These are phyloP conservation scores for Aspergillus sp. DNA, from an alignment of 2,329 filamentous ascomycete species.

Conservation along the genomic window DNA sequence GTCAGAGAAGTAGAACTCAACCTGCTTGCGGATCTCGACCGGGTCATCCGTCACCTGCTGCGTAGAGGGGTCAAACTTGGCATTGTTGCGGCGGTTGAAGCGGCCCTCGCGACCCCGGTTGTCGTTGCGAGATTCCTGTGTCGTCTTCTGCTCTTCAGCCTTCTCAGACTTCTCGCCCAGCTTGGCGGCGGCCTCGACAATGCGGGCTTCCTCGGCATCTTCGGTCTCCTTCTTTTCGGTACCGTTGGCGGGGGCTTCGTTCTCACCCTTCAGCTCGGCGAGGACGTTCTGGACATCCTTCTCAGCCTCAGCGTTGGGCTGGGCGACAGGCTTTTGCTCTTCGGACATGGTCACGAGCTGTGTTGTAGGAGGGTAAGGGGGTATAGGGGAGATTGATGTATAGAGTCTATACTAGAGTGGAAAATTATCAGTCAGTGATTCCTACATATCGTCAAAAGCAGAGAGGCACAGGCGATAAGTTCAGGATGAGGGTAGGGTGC, in stretches of 20 bases:
- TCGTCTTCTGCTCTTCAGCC: slow-evolving; percentile 33
- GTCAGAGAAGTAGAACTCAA: slow-evolving; percentile 95
- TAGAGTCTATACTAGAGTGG: background rate
- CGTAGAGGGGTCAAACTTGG: slow-evolving; percentile 70
- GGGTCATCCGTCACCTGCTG: slow-evolving; percentile 75
- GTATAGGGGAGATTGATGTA: background rate
- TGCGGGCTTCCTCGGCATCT: slow-evolving; percentile 40
- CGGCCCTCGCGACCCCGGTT: slow-evolving; percentile 31
- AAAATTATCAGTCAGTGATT: background rate
- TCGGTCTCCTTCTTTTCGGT: slow-evolving; percentile 27
- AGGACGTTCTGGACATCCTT: slow-evolving; percentile 50
- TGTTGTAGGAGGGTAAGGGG: background rate
- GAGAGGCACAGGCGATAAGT: background rate
- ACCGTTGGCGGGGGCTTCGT: slow-evolving; percentile 19
- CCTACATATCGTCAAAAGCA: background rate
- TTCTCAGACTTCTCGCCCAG: slow-evolving; percentile 43
- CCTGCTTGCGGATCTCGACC: slow-evolving; percentile 80
- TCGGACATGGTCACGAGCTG: slow-evolving; percentile 41
- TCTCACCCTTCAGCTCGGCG: slow-evolving; percentile 47
- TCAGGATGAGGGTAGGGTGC: background rate
- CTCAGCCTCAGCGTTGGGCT: slow-evolving; percentile 45
- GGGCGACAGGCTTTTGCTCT: slow-evolving; percentile 38
- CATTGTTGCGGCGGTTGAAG: slow-evolving; percentile 54
- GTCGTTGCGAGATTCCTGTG: slow-evolving; percentile 26
- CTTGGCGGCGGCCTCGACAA: slow-evolving; percentile 41